These are phyloP conservation scores for Suillus luteus DNA, from an alignment of 768 basidiomycete species.

Conservation along the genomic window DNA sequence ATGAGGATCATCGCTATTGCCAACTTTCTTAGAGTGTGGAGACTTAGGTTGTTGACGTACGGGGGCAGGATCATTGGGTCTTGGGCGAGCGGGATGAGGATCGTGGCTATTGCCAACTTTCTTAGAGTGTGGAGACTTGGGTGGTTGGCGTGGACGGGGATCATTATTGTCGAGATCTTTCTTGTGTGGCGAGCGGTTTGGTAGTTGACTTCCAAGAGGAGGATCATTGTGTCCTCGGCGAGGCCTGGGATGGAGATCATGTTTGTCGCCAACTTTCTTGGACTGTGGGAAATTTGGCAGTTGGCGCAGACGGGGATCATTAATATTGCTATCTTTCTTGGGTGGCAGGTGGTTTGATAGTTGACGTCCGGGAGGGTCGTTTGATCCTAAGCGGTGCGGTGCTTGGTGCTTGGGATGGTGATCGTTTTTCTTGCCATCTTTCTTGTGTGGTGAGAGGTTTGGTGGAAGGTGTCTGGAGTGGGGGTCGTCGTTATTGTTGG, in stretches of 20 bases:
- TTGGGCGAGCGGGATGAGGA: neutral
- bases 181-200: neutral
- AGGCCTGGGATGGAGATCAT: too few relatives aligned
- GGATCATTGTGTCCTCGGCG: neutral
- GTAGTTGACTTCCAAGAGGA: neutral
- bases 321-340: too few relatives aligned
- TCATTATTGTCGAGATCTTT: neutral
- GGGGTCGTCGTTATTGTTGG: too few relatives aligned
- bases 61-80: neutral
- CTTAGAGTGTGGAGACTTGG: neutral
- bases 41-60: neutral
- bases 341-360: too few relatives aligned
- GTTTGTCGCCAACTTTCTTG: neutral
- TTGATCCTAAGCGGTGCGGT: neutral
- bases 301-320: too few relatives aligned
- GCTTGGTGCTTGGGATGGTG: neutral
- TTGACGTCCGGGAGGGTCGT: neutral
- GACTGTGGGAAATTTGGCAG: neutral
- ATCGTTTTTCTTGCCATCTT: too few relatives aligned
- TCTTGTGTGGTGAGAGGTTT: too few relatives aligned
- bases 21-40: neutral
- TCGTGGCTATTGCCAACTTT: neutral
- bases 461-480: too few relatives aligned
- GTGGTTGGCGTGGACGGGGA: neutral
- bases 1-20: neutral